Conservation (phyloP, 345 rosid genomes). For the Rhizophora mangle region DNA sequence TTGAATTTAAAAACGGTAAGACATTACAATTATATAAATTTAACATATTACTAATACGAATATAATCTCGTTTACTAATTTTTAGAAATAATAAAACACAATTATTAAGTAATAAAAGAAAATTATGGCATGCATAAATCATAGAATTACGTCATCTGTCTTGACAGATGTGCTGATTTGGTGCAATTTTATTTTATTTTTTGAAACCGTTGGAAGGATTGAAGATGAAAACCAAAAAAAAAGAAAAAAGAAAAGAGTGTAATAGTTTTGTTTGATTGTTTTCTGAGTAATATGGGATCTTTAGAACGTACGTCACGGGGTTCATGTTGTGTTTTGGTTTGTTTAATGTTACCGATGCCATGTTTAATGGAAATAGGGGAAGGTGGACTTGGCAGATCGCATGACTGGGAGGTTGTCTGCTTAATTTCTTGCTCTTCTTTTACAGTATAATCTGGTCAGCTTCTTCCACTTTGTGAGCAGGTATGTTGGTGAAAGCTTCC, state of each 20-base stretch:
- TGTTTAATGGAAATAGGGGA: conserved; percentile 21
- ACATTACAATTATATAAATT: no score
- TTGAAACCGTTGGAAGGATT: no score
- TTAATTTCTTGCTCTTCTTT: background rate
- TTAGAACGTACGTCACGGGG: conserved; percentile 24
- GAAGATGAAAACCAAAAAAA: background rate
- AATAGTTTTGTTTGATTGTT: background rate
- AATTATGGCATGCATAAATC: no score
- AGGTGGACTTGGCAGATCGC: conserved; percentile 27
- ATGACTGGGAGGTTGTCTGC: conserved; percentile 17
- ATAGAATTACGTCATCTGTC: no score
- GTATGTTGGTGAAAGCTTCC: no score
- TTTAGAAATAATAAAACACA: no score
- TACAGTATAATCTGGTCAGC: background rate
- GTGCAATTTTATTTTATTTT: no score
- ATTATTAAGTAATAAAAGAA: no score
- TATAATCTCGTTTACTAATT: no score
- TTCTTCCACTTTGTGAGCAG: background rate
- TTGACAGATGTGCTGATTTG: no score
- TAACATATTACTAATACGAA: no score
- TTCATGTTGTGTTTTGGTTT: conserved; percentile 32
- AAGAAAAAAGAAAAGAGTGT: background rate
- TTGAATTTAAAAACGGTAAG: no score
- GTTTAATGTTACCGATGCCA: conserved; percentile 22
- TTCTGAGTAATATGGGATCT: conserved; percentile 11